Evolutionary conservation across 176 grass and related monocot species (phyloP).

Genomic region (Saccharum spontaneum): DNA sequence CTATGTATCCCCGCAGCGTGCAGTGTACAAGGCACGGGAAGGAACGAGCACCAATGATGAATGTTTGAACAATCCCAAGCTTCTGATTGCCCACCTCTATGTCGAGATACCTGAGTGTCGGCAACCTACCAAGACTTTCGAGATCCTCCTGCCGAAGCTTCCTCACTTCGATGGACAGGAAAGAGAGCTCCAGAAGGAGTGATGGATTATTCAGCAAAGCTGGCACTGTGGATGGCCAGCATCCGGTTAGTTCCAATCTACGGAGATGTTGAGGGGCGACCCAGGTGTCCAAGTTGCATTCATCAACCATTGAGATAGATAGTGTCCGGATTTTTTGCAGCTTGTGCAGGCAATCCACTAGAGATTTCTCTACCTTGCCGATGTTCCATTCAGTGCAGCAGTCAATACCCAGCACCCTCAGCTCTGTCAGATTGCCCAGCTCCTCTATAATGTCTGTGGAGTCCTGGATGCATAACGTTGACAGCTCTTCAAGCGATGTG

Average conservation of each 20-base stretch:
- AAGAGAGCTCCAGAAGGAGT: not conserved
- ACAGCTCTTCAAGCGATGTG: not conserved
- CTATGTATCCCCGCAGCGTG: no score
- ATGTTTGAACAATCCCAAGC: no score
- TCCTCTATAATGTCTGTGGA: not conserved
- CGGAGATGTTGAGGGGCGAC: not conserved
- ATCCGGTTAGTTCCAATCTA: accelerated
- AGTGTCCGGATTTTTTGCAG: not conserved
- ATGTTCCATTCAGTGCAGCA: no score
- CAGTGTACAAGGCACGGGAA: no score
- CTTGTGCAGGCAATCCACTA: not conserved
- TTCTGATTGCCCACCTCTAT: not conserved
- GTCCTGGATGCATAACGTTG: not conserved
- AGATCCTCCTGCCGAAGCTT: not conserved
- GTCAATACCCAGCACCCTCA: not conserved
- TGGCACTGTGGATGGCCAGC: not conserved
- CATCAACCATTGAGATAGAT: not conserved
- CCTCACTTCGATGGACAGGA: not conserved
- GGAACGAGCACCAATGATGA: no score
- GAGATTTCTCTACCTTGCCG: accelerated
- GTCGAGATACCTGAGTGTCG: not conserved
- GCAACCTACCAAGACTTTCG: not conserved
- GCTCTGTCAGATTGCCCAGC: not conserved
- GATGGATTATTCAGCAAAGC: not conserved
- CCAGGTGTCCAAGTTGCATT: not conserved